phyloP scores from a whole-genome alignment of 1,139 yeast genomes.

The Hyphopichia fennica region DNA sequence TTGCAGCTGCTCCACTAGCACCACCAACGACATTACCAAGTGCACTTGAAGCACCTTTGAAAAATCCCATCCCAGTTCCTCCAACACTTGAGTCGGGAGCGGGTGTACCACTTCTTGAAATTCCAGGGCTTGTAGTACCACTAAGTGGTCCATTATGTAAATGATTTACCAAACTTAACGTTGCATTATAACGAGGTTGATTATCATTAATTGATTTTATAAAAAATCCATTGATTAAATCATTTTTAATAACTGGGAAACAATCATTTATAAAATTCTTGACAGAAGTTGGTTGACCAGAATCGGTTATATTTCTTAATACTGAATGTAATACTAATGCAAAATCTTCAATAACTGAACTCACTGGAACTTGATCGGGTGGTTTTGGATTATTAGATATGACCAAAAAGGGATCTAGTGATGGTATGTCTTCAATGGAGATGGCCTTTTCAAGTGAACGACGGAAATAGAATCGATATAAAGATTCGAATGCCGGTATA shows the following conservation, averaged over 20 bases:
- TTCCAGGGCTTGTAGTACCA: constrained; percentile 22
- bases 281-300: constrained; percentile 59
- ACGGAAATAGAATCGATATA: constrained; percentile 68
- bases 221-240: constrained; percentile 40
- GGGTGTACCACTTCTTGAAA: constrained; percentile 37
- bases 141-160: constrained; percentile 14
- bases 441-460: constrained; percentile 83
- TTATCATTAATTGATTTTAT: constrained; percentile 56
- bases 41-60: constrained; percentile 48
- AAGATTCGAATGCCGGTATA: constrained; percentile 60
- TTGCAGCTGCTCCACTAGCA: constrained; percentile 21
- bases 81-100: constrained; percentile 23
- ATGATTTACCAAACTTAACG: constrained; percentile 24
- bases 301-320: constrained; percentile 55
- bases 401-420: constrained; percentile 31
- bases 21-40: constrained; percentile 46
- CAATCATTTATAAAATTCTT: constrained; percentile 46
- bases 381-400: constrained; percentile 12
- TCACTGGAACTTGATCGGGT: constrained; percentile 64
- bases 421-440: constrained; percentile 74
- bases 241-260: constrained; percentile 32
- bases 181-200: constrained; percentile 52
- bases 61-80: constrained; percentile 28
- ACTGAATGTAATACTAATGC: constrained; percentile 72
- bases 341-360: constrained; percentile 86